Percentiles rank a stretch among this genome's conserved stretches.
Evolutionary conservation across 805 yeast species (phyloP).

Genomic region (Myxozyma sirexii): DNA sequence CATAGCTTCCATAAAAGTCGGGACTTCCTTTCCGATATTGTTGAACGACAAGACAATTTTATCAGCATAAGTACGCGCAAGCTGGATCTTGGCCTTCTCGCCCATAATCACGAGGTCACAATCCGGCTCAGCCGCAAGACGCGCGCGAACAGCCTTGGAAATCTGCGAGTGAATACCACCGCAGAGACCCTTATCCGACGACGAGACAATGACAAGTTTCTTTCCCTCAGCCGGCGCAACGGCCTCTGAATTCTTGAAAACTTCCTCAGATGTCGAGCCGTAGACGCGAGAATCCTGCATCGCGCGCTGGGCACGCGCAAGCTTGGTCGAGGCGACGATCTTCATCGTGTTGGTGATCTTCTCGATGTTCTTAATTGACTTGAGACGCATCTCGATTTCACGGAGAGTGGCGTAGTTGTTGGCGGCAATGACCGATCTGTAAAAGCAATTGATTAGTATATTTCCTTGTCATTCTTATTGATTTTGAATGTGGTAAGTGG

Average conservation of each 20-base stretch:
- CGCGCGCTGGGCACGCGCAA: constrained; percentile 93
- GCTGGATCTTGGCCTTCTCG: constrained; percentile 90
- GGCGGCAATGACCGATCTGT: constrained; percentile 21
- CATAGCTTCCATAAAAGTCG: constrained; percentile 88
- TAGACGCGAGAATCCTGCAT: constrained; percentile 85
- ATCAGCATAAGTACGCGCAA: constrained; percentile 76
- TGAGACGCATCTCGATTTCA: constrained; percentile 97
- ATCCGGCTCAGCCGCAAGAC: constrained; percentile 48
- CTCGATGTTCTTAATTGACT: constrained; percentile 97
- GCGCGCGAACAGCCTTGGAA: constrained; percentile 77
- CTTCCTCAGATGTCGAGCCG: constrained; percentile 76
- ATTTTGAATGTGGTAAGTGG: no score
- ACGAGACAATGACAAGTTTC: constrained; percentile 80
- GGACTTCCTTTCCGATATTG: constrained; percentile 96
- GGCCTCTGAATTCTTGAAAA: constrained; percentile 57
- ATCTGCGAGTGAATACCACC: constrained; percentile 97
- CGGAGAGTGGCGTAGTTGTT: constrained; percentile 76
- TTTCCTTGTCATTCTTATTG: neutral
- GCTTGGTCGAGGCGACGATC: constrained; percentile 97
- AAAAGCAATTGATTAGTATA: no score
- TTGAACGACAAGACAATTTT: constrained; percentile 74
- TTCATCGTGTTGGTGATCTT: constrained; percentile 99
- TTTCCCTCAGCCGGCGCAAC: constrained; percentile 47
- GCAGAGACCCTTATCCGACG: constrained; percentile 98
- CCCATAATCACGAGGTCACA: constrained; percentile 80